Percentiles rank a stretch among this genome's conserved stretches.
phyloP scores from a whole-genome alignment of 2,329 filamentous ascomycete species.

The Aspergillus ochraceus region DNA sequence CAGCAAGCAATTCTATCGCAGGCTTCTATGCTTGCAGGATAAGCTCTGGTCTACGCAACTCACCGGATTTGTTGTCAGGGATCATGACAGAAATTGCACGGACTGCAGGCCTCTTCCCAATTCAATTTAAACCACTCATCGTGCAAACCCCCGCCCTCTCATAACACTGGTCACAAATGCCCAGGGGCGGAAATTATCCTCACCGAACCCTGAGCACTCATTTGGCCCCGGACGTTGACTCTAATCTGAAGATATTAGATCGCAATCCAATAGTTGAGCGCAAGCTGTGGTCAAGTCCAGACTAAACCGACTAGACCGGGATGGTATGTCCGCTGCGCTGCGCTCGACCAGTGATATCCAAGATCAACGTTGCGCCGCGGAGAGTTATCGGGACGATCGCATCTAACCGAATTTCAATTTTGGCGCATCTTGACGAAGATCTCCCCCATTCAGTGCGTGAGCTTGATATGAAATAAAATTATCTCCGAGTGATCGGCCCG shows the following conservation, averaged over 20 bases:
- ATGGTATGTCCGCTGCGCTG: not conserved
- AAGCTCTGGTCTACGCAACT: no score
- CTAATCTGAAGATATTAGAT: not conserved
- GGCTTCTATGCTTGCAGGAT: no score
- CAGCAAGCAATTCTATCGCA: no score
- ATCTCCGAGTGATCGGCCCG: constrained; percentile 14
- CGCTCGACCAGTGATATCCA: not conserved
- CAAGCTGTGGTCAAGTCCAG: not conserved
- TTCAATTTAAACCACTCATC: not conserved
- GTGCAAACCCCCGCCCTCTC: not conserved
- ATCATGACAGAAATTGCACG: no score
- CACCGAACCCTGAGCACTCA: not conserved
- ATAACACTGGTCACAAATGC: not conserved
- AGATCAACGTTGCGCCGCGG: not conserved
- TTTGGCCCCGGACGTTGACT: not conserved
- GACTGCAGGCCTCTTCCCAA: no score
- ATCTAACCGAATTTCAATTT: not conserved
- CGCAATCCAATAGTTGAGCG: not conserved
- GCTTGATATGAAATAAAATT: not conserved
- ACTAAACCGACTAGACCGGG: not conserved
- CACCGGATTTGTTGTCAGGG: no score
- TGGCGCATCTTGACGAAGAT: not conserved
- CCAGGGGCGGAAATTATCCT: not conserved
- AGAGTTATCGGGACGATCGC: constrained; percentile 14
- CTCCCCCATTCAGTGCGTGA: not conserved